Evolutionary conservation across 345 rosid genomes (phyloP).

Genomic region (Trapa incisa): DNA sequence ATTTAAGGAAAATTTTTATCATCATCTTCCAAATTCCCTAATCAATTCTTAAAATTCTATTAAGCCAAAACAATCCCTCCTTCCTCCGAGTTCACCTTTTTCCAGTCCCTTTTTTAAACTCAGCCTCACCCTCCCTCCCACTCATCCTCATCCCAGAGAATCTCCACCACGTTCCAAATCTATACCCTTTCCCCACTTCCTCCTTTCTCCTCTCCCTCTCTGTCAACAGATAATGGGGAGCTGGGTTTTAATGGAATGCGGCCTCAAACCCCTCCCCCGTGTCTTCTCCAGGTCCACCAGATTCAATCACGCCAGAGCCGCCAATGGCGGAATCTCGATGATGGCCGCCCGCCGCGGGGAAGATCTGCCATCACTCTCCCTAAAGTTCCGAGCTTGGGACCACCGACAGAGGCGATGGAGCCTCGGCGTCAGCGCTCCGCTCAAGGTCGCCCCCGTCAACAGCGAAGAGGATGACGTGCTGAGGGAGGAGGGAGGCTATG

Average conservation of each 20-base stretch:
- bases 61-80: no score
- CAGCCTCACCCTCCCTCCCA: background rate
- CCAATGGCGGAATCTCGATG: background rate
- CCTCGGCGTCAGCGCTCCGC: slow-evolving; percentile 32
- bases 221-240: slow-evolving; percentile 35
- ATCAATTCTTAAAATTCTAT: no score
- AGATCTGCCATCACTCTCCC: slow-evolving; percentile 5
- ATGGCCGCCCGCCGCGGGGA: background rate
- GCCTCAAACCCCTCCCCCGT: slow-evolving; percentile 54
- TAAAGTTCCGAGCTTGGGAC: background rate
- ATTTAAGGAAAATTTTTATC: no score
- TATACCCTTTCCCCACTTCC: background rate
- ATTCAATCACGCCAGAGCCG: slow-evolving; percentile 4
- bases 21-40: no score
- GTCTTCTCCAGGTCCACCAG: slow-evolving; percentile 26
- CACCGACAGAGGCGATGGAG: background rate
- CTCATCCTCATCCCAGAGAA: background rate
- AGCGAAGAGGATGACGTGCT: slow-evolving; percentile 16
- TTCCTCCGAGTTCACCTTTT: background rate
- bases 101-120: background rate
- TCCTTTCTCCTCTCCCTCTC: background rate
- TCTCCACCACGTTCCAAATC: background rate
- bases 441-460: slow-evolving; percentile 10
- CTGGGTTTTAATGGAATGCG: slow-evolving; percentile 63
- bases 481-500: background rate